Evolutionary conservation across 441 rosid genomes (phyloP).

Genomic region (Capsella rubella): DNA sequence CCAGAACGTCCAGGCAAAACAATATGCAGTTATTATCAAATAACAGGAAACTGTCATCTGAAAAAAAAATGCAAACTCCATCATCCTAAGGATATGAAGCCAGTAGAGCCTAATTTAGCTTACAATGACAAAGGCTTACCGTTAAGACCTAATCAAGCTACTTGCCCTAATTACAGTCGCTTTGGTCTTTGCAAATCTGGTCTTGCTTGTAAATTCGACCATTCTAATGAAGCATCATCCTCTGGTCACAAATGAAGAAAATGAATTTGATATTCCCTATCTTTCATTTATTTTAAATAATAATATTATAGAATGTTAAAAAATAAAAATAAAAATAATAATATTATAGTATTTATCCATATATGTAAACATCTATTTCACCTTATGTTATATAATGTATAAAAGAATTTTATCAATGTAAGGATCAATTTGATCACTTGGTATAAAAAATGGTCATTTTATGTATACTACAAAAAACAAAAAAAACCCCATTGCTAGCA

Average conservation of each 20-base stretch:
- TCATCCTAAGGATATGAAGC: too few relatives aligned
- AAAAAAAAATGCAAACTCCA: too few relatives aligned
- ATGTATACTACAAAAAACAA: too few relatives aligned
- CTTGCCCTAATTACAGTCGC: conserved; percentile 45
- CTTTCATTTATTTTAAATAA: too few relatives aligned
- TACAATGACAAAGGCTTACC: conserved; percentile 89
- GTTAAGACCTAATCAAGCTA: conserved; percentile 81
- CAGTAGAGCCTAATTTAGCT: too few relatives aligned
- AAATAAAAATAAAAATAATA: background rate
- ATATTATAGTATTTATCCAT: background rate
- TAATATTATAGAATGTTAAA: too few relatives aligned
- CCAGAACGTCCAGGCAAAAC: too few relatives aligned
- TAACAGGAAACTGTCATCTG: too few relatives aligned
- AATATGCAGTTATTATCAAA: too few relatives aligned
- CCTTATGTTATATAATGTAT: background rate
- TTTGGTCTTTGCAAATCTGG: conserved; percentile 90
- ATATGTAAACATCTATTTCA: background rate
- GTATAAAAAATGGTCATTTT: background rate
- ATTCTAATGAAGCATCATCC: conserved; percentile 46
- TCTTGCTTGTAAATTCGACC: conserved; percentile 93
- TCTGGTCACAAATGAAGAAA: background rate
- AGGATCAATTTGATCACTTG: background rate
- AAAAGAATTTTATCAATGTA: background rate
- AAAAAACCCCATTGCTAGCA: too few relatives aligned
- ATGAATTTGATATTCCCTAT: background rate